A percentile compares a stretch with the other conserved stretches of the same genome.
These are phyloP conservation scores for Stephania yunnanensis DNA, from an alignment of 164 flowering plant genomes.

Conservation along the genomic window DNA sequence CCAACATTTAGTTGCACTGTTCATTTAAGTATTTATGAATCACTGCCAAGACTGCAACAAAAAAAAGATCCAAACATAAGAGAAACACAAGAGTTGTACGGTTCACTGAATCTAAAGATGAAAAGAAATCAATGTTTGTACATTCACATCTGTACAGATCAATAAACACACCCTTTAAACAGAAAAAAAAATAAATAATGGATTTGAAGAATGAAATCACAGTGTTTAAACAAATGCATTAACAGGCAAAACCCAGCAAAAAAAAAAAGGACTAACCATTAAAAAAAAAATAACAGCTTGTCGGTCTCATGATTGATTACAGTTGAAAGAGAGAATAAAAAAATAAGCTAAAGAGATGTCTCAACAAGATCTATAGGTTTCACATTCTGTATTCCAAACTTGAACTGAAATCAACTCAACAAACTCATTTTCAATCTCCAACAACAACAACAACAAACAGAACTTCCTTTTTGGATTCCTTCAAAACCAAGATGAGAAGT, in stretches of 20 bases:
- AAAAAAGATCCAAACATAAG: slow-evolving; percentile 3
- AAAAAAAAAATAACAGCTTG: neutral
- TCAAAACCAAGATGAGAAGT: neutral
- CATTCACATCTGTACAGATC: neutral
- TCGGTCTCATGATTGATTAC: neutral
- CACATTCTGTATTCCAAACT: slow-evolving; percentile 2
- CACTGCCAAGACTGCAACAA: neutral
- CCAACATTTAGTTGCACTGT: slow-evolving; percentile 12
- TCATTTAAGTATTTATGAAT: neutral
- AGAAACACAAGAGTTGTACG: neutral
- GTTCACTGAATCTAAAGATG: neutral
- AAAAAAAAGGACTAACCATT: neutral
- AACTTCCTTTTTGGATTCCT: neutral
- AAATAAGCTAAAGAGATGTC: neutral
- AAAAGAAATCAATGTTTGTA: neutral
- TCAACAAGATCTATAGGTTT: neutral
- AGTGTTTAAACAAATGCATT: neutral
- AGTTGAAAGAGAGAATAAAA: neutral
- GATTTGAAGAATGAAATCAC: neutral
- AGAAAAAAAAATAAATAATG: neutral
- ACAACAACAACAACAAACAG: neutral
- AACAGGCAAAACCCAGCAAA: slow-evolving; percentile 8
- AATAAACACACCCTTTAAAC: neutral
- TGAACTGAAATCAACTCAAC: neutral
- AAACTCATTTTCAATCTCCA: neutral